These are phyloP conservation scores for Aquanectria penicillioides DNA, from an alignment of 2,329 filamentous ascomycete genomes.

Conservation along the genomic window DNA sequence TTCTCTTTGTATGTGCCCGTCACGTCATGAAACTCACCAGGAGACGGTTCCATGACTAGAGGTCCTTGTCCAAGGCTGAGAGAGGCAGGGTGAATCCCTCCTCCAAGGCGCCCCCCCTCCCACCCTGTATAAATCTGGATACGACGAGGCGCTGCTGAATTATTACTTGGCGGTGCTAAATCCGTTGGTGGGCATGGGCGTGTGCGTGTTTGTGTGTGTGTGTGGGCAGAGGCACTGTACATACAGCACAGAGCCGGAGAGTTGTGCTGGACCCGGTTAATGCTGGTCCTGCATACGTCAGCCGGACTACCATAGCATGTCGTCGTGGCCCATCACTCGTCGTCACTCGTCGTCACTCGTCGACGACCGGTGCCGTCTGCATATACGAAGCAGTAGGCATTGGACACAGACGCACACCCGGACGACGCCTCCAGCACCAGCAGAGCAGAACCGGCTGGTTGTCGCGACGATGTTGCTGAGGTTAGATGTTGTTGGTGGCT, in stretches of 20 bases:
- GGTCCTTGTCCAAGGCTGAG: too few relatives aligned
- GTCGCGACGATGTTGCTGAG: too few relatives aligned
- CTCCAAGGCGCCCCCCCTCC: background rate
- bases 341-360: background rate
- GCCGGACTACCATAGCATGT: conserved; percentile 3
- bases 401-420: background rate
- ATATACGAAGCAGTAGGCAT: conserved; percentile 9
- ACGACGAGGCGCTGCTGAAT: conserved; percentile 12
- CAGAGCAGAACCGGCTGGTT: background rate
- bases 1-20: too few relatives aligned
- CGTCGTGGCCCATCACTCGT: conserved; percentile 2
- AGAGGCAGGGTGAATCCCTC: background rate
- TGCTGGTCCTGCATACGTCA: conserved; percentile 17
- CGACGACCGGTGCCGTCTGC: too few relatives aligned
- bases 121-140: conserved; percentile 20
- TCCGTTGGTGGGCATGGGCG: background rate
- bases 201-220: too few relatives aligned
- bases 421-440: background rate
- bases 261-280: too few relatives aligned
- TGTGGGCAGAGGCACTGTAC: too few relatives aligned
- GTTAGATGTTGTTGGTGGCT: too few relatives aligned
- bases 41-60: too few relatives aligned
- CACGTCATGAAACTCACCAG: too few relatives aligned
- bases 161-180: too few relatives aligned
- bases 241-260: too few relatives aligned